Evolutionary conservation across 1,284 basidiomycete genomes (phyloP).

Genomic region (Tremellales sp.): DNA sequence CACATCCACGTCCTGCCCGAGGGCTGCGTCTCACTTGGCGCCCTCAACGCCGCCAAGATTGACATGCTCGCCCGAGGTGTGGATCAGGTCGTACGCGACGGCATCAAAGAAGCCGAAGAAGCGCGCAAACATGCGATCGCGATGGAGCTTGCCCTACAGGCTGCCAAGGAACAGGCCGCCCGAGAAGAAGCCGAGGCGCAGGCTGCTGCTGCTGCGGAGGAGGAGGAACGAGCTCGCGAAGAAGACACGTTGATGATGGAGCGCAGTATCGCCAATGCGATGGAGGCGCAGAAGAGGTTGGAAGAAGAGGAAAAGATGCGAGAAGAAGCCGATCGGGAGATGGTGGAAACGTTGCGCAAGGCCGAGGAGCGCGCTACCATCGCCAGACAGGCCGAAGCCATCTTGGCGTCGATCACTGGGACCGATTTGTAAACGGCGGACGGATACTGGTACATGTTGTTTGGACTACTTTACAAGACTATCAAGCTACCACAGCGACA

Average conservation of each 20-base stretch:
- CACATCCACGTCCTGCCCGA: conserved; percentile 44
- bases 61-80: conserved; percentile 39
- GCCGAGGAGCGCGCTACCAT: conserved; percentile 38
- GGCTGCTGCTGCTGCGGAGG: conserved; percentile 24
- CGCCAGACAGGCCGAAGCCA: conserved; percentile 39
- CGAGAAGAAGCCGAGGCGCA: conserved; percentile 37
- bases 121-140: conserved; percentile 31
- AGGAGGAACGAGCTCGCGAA: conserved; percentile 28
- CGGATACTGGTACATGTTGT: no score
- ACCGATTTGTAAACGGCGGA: not conserved
- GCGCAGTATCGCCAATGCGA: conserved; percentile 36
- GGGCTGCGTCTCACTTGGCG: conserved; percentile 44
- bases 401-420: conserved; percentile 33
- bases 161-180: conserved; percentile 37
- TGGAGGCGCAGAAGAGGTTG: conserved; percentile 33
- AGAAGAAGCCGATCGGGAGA: conserved; percentile 29
- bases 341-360: conserved; percentile 36
- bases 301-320: conserved; percentile 37
- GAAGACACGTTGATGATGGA: conserved; percentile 43
- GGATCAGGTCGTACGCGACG: conserved; percentile 42
- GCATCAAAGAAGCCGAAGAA: conserved; percentile 38
- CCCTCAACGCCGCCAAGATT: conserved; percentile 42
- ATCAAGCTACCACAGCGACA: no score
- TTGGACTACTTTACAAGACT: no score
- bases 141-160: conserved; percentile 37